Percentiles rank a stretch among this genome's conserved stretches.
Conservation (phyloP, 2,329 filamentous ascomycete species). For the Colletotrichum tropicicola region DNA sequence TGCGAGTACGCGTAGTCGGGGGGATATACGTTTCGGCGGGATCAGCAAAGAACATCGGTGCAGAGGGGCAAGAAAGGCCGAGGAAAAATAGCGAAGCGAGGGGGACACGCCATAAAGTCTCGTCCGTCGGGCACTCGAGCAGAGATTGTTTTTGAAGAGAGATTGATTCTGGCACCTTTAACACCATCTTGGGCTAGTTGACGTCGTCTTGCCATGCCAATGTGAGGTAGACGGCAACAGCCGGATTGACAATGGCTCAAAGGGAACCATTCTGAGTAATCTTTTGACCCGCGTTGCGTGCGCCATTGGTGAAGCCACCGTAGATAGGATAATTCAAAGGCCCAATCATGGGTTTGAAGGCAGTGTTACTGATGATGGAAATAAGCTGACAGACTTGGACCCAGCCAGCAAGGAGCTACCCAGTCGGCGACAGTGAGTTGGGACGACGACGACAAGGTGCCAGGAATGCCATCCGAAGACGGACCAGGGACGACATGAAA, state of each 20-base stretch:
- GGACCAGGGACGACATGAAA: background rate
- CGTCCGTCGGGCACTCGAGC: no score
- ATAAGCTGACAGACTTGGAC: background rate
- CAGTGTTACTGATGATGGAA: background rate
- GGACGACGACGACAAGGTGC: background rate
- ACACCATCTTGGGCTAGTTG: no score
- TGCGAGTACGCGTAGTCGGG: background rate
- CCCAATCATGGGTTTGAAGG: background rate
- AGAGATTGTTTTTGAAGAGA: no score
- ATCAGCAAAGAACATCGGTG: background rate
- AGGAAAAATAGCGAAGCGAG: background rate
- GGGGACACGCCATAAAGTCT: background rate
- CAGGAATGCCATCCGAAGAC: slow-evolving; percentile 13
- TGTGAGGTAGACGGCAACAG: no score
- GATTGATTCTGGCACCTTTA: no score
- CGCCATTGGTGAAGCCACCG: no score
- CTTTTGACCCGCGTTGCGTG: no score
- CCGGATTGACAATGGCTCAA: no score
- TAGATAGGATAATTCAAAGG: no score
- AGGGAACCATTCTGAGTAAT: no score
- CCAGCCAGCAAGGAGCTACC: background rate
- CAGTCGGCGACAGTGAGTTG: background rate
- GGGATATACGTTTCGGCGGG: background rate
- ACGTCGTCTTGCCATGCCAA: no score
- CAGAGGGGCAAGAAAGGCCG: background rate